Conservation (phyloP, 257 asterid genomes). For the Solanum virginianum region DNA sequence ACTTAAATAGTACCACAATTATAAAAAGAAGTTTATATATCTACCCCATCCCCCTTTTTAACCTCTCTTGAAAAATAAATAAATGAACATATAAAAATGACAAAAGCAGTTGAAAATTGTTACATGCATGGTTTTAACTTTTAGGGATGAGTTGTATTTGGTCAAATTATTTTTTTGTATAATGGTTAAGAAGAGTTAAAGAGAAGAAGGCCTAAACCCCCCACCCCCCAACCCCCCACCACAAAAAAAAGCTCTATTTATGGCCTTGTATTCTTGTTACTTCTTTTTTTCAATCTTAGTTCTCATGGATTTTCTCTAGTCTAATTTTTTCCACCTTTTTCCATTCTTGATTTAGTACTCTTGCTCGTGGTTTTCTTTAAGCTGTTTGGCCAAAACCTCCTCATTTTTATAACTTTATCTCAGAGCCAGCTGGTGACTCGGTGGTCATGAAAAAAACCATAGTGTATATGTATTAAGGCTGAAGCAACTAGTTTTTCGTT, state of each 20-base stretch:
- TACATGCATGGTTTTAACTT: neutral
- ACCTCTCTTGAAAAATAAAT: neutral
- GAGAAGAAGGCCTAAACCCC: neutral
- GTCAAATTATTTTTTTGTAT: neutral
- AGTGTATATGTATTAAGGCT: neutral
- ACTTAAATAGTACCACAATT: neutral
- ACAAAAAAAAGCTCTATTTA: conserved; percentile 22
- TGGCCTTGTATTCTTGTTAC: conserved; percentile 8
- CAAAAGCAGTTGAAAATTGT: neutral
- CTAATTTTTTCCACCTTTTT: conserved; percentile 2
- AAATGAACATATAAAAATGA: neutral
- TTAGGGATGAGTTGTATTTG: conserved; percentile 1
- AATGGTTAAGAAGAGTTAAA: neutral
- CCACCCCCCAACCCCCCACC: too few species aligned
- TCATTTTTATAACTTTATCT: neutral
- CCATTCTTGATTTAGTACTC: neutral
- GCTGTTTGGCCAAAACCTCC: neutral
- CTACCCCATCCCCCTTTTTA: neutral
- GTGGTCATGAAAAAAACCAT: neutral
- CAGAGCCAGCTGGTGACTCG: neutral
- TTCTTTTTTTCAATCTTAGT: conserved; percentile 11
- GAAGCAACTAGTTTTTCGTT: neutral
- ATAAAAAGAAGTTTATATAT: neutral
- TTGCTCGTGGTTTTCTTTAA: neutral
- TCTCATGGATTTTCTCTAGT: conserved; percentile 13